Base-by-base conservation (phyloP, 805 yeast genomes). In the Wickerhamomyces subpelliculosus region DNA sequence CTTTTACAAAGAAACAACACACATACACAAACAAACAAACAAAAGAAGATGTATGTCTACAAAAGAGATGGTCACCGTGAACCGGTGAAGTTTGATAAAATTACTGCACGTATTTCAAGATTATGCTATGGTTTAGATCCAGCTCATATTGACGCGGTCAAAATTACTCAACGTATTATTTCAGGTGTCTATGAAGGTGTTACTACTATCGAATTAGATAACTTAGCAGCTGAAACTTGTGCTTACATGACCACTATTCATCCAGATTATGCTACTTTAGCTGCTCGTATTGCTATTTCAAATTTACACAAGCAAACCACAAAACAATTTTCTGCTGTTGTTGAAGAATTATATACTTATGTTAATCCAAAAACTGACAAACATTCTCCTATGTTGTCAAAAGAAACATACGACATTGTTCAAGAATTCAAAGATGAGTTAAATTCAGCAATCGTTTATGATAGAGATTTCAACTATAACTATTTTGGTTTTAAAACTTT, bases 101-200 rank as follows among this genome's bases (percentile, higher is more conserved):
- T 93, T 72, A 90, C 97, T 38, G 96, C 97, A 35, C 76, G 94
- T 58, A 84, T 93, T 44, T 84, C 90, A 48, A 84, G 96, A 57
- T 76, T 93, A 45, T 89, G 97, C 53, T 90, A 93, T 58, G 97
- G 97, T 36, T 75, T 93, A 51, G 96, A 90, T 60, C 72, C 95
- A 28, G 75, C 73, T 34, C 96, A 88, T 62, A 89, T 93, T 43
- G 97, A 93, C 58, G 89, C 97, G 27, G 96, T 85, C 39, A 85
- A 93, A 48, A 88, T 93, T 63, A 90, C 98, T 18, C 97, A 93
- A 63, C 76, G 95, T 58, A 94, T 90, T 52, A 89, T 88, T 46
- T 76, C 93, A 12, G 98, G 98, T 60, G 96, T 93, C 40, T 93
- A 90, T 62, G 94, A 87, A 56, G 97, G 97, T 55, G 98, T 93